Evolutionary conservation across 139 green algal species (phyloP).

Genomic region (Nannochloris sp.): DNA sequence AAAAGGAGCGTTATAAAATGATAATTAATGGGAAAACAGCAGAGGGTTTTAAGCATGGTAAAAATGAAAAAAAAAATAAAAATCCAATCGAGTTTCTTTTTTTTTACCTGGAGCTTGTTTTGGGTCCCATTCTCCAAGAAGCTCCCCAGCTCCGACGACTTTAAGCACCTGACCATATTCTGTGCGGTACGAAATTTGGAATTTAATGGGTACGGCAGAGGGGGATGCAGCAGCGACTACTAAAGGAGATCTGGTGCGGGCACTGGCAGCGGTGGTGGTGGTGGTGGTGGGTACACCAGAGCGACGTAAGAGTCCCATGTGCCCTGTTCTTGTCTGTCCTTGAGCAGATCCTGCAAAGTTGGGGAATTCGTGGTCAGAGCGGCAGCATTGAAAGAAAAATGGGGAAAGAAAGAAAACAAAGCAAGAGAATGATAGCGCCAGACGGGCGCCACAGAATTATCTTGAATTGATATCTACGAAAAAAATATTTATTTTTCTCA

Average conservation of each 20-base stretch:
- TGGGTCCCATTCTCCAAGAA: conserved; percentile 30
- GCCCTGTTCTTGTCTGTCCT: no score
- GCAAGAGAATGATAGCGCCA: no score
- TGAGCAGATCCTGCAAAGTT: no score
- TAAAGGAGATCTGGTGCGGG: not conserved
- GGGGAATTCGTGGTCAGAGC: no score
- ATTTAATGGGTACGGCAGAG: not conserved
- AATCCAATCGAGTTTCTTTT: not conserved
- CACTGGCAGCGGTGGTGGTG: not conserved
- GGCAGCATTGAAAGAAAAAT: no score
- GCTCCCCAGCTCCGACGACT: conserved; percentile 10
- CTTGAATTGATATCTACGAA: no score
- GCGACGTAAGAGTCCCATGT: no score
- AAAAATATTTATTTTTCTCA: no score
- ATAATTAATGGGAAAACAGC: not conserved
- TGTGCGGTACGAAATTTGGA: not conserved
- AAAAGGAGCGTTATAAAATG: not conserved
- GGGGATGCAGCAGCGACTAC: not conserved
- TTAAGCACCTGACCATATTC: conserved; percentile 30
- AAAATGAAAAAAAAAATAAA: not conserved
- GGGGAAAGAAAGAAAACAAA: no score
- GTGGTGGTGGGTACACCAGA: no score
- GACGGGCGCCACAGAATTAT: no score
- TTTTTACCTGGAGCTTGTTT: conserved; percentile 13
- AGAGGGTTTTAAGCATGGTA: not conserved